Base-by-base conservation (phyloP, 1,284 basidiomycete species). In the Rhodotorula sp. region DNA sequence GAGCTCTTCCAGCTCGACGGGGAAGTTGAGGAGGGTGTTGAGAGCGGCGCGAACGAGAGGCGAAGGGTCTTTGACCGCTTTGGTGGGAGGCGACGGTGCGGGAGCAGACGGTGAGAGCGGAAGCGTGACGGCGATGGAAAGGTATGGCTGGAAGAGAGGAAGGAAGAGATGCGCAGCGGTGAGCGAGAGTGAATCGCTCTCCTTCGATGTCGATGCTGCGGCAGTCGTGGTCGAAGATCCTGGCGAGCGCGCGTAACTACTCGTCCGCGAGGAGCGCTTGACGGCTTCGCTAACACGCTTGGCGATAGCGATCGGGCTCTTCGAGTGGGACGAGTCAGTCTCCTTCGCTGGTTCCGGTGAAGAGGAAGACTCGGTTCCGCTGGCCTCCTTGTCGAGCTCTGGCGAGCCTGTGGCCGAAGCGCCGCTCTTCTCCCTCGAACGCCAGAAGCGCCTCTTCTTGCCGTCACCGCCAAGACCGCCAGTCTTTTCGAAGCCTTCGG, bases 1-100 rank as follows among this genome's bases (percentile, higher is more conserved):
- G 55, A 76, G 66, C 62, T 74, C 74, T 24, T 75, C 72, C 59
- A 76, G 68, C 49, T 71, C 71, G 56, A 72, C 24, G 2, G 73
- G 73, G 36, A 74, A 76, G 62, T 76, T 76, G 46, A 77, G 67
- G 7, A 77, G 64, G 0, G 74, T 57, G 62, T 70, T 74, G 65
- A 77, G 59, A 22, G 74, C 71, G 49, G 68, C 58, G 36, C 66
- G 59, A 4, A 75, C 60, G 24, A 62, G 39, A 1, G 72, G 70
- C 8, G 64, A 68, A 17, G 61, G 66, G 19, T 71, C 66, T 34
- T 70, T 64, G 20, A 27, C 34, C 1, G 36, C 19, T 44, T 10
- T 13, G 19, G 39, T 44, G 17, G 66, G 34, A 30, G 47, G 61
- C n/a, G 48, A 44, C 27, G 53, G 30, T 5, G 51, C 39, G 30